Evolutionary conservation across 2,329 filamentous ascomycete species (phyloP).

Genomic region (Colletotrichum paranaense): DNA sequence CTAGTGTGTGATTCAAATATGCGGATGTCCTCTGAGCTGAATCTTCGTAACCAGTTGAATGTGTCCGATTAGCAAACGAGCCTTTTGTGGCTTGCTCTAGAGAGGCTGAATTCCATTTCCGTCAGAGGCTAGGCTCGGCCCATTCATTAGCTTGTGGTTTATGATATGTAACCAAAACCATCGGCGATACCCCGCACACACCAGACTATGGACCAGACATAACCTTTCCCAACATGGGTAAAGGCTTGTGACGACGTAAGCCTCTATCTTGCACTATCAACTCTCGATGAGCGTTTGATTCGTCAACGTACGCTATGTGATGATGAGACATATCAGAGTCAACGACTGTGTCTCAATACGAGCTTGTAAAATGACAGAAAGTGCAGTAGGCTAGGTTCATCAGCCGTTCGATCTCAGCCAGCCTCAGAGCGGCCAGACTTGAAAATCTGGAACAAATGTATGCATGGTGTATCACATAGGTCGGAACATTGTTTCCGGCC

Average conservation of each 20-base stretch:
- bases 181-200: background rate
- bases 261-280: too few relatives aligned
- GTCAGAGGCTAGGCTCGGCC: background rate
- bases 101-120: background rate
- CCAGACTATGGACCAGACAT: background rate
- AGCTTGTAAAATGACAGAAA: background rate
- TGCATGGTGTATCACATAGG: background rate
- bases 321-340: background rate
- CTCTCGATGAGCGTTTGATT: too few relatives aligned
- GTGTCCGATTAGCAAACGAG: background rate
- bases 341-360: background rate
- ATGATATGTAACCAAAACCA: background rate
- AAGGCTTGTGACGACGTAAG: too few relatives aligned
- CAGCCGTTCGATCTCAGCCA: background rate
- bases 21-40: background rate
- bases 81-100: background rate
- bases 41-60: background rate
- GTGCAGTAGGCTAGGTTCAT: background rate
- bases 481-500: background rate
- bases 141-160: background rate
- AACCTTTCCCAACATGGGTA: background rate
- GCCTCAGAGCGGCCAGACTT: background rate
- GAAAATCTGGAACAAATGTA: background rate
- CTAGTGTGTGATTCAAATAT: background rate
- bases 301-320: too few relatives aligned